Conservation (phyloP, 2,329 filamentous ascomycete species). For the Cladosporium sp. region DNA sequence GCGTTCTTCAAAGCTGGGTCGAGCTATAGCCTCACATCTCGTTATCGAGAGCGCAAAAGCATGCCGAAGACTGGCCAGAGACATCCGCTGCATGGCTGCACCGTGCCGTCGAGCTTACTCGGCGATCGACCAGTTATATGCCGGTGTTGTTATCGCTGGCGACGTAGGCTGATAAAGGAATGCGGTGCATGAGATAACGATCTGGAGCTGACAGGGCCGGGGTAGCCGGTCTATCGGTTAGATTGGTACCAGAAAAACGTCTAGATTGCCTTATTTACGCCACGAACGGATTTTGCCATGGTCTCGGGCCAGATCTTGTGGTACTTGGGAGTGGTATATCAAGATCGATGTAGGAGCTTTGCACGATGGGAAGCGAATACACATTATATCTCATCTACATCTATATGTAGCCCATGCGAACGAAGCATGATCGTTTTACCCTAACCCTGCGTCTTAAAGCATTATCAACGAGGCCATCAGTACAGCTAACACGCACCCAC, state of each 20-base stretch:
- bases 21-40: neutral
- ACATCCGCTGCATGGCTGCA: neutral
- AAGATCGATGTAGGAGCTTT: neutral
- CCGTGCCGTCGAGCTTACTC: neutral
- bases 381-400: neutral
- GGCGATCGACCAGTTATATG: neutral
- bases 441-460: slow-evolving; percentile 1
- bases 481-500: neutral
- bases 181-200: slow-evolving; percentile 1
- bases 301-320: neutral
- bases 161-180: slow-evolving; percentile 6
- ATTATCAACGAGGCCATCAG: neutral
- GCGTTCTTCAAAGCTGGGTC: neutral
- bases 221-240: neutral
- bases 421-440: neutral
- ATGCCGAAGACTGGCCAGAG: neutral
- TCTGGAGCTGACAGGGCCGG: neutral
- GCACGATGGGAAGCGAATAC: neutral
- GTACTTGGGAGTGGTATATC: neutral
- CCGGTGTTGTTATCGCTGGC: neutral
- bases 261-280: neutral
- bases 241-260: neutral
- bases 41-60: neutral
- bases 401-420: neutral
- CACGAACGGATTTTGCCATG: neutral